phyloP scores from a whole-genome alignment of 2,329 filamentous ascomycete genomes.

The Phialophora chinensis region DNA sequence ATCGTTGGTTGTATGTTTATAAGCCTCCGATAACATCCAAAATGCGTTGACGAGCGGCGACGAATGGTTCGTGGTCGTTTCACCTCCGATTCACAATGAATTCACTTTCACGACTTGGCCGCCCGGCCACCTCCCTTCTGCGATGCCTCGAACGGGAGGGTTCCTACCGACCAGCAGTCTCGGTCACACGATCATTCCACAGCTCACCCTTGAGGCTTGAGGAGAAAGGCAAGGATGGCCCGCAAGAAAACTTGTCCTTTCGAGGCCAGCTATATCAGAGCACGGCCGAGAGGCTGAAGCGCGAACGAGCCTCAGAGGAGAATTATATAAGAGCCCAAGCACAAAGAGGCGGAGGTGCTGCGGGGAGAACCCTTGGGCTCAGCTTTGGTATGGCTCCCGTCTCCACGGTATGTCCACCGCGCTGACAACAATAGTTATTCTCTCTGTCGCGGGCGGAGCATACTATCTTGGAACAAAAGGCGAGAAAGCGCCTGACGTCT shows the following conservation, averaged over 20 bases:
- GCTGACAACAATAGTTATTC: constrained; percentile 51
- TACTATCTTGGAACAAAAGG: constrained; percentile 62
- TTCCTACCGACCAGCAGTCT: constrained; percentile 2
- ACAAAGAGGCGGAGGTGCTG: constrained; percentile 15
- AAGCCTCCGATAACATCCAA: not conserved
- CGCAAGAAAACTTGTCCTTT: constrained; percentile 48
- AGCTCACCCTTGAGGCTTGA: constrained; percentile 19
- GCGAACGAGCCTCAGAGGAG: constrained; percentile 56
- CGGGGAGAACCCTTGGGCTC: constrained; percentile 31
- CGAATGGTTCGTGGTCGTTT: not conserved
- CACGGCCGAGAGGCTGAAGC: constrained; percentile 62
- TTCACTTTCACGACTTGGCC: constrained; percentile 20
- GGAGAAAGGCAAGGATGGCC: constrained; percentile 21
- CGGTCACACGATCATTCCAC: constrained; percentile 24
- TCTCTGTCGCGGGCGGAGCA: constrained; percentile 58
- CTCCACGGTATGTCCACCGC: constrained; percentile 13
- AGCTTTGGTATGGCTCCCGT: constrained; percentile 44
- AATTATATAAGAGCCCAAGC: constrained; percentile 40
- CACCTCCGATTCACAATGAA: constrained; percentile 21
- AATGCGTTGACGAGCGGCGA: constrained; percentile 6
- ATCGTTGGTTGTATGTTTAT: constrained; percentile 2
- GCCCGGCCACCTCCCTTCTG: constrained; percentile 23
- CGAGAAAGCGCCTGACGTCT: constrained; percentile 53
- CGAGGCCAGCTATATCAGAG: constrained; percentile 68
- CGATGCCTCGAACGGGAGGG: constrained; percentile 21